A percentile compares a stretch with the other conserved stretches of the same genome.
phyloP scores from a whole-genome alignment of 176 grass and related monocot genomes.

The Saccharum spontaneum region DNA sequence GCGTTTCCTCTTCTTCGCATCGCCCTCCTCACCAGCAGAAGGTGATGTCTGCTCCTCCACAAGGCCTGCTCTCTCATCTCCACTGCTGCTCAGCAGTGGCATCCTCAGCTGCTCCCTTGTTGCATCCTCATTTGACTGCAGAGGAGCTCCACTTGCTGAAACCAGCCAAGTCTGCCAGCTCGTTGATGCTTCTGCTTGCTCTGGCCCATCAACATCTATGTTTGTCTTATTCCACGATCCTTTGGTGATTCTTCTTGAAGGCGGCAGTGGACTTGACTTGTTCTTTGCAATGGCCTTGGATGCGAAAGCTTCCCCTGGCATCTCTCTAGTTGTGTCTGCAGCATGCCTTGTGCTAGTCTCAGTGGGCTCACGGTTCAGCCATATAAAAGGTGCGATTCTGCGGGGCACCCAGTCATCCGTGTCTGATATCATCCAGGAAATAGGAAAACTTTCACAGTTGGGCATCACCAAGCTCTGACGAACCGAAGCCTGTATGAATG shows the following conservation, averaged over 20 bases:
- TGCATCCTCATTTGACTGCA: not conserved
- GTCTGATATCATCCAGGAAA: slow-evolving; percentile 79
- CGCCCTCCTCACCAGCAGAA: slow-evolving; percentile 27
- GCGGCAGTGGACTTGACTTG: not conserved
- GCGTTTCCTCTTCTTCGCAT: slow-evolving; percentile 48
- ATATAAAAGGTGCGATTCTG: slow-evolving; percentile 69
- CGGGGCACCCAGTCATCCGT: slow-evolving; percentile 82
- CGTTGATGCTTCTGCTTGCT: slow-evolving; percentile 28
- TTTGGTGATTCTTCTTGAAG: slow-evolving; percentile 12
- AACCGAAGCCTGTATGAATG: slow-evolving; percentile 52
- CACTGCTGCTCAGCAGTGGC: slow-evolving; percentile 23
- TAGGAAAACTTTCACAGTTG: slow-evolving; percentile 69
- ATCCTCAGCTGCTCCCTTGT: slow-evolving; percentile 32
- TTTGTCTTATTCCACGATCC: slow-evolving; percentile 23
- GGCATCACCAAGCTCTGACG: slow-evolving; percentile 62
- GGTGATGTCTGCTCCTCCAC: not conserved
- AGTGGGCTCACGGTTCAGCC: slow-evolving; percentile 53
- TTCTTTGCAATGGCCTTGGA: slow-evolving; percentile 27
- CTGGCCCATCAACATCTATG: slow-evolving; percentile 16
- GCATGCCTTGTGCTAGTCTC: slow-evolving; percentile 16
- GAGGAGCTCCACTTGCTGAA: slow-evolving; percentile 18
- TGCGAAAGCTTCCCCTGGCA: slow-evolving; percentile 29
- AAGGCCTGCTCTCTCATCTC: slow-evolving; percentile 22
- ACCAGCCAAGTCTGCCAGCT: not conserved
- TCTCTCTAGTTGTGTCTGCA: not conserved